These are phyloP conservation scores for Sordariomycetes sp. DNA, from an alignment of 2,329 filamentous ascomycete genomes.

Conservation along the genomic window DNA sequence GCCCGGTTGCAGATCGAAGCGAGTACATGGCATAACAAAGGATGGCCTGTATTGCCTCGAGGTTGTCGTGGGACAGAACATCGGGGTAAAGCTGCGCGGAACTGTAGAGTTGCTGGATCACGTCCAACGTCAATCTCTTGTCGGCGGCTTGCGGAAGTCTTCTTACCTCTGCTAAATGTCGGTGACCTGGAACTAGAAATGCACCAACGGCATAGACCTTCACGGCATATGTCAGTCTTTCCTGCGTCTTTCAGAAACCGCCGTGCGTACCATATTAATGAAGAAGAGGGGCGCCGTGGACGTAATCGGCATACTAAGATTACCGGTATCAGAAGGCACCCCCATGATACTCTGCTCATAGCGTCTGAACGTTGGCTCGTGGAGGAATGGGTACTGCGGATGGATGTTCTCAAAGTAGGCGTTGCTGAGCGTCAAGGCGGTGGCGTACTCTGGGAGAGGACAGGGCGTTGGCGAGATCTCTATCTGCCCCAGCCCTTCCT, in stretches of 20 bases:
- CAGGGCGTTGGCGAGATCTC: not conserved
- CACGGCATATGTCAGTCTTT: not conserved
- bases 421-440: not conserved
- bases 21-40: slow-evolving; percentile 18
- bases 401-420: slow-evolving; percentile 1
- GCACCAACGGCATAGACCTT: slow-evolving; percentile 1
- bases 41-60: slow-evolving; percentile 5
- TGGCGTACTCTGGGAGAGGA: not conserved
- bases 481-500: not conserved
- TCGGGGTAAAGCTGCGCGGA: not conserved
- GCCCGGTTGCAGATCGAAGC: slow-evolving; percentile 14
- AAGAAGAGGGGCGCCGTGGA: not conserved
- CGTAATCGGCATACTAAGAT: not conserved
- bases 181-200: not conserved
- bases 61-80: not conserved
- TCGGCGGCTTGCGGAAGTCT: no score
- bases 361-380: slow-evolving; percentile 1
- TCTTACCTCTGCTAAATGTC: not conserved
- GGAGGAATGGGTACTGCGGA: not conserved
- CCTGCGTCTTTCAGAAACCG: no score
- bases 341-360: not conserved
- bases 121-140: no score
- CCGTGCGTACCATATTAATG: not conserved
- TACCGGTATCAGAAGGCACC: not conserved
- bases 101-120: slow-evolving; percentile 1